Conservation (phyloP, 2,329 filamentous ascomycete genomes). For the Botrytis hyacinthi region DNA sequence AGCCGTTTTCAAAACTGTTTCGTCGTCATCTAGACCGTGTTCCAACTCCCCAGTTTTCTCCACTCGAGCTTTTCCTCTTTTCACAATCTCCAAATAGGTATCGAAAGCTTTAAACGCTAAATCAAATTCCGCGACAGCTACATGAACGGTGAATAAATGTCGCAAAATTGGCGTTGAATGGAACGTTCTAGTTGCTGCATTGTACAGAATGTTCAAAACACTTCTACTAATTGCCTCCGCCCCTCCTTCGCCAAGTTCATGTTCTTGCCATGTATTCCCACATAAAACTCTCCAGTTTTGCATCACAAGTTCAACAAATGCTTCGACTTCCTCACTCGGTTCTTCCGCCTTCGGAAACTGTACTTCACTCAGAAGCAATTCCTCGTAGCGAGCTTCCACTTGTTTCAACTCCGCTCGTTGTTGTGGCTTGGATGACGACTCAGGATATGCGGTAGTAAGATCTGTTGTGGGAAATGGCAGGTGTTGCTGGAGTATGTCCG, state of each 20-base stretch:
- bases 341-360: conserved; percentile 83
- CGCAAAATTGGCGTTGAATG: conserved; percentile 89
- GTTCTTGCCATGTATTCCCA: conserved; percentile 74
- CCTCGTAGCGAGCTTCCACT: conserved; percentile 77
- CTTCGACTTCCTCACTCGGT: conserved; percentile 74
- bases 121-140: conserved; percentile 86
- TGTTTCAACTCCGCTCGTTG: conserved; percentile 75
- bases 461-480: conserved; percentile 55
- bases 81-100: conserved; percentile 86
- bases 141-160: conserved; percentile 82
- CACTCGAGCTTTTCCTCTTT: conserved; percentile 77
- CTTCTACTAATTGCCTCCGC: conserved; percentile 71
- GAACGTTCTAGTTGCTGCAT: conserved; percentile 87
- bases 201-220: conserved; percentile 85
- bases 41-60: conserved; percentile 74
- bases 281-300: conserved; percentile 83
- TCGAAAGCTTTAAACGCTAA: conserved; percentile 87
- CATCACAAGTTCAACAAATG: conserved; percentile 76
- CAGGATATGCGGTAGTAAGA: conserved; percentile 43
- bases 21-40: conserved; percentile 73
- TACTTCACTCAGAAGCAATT: conserved; percentile 72
- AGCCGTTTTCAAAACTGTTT: conserved; percentile 72
- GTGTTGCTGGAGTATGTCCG: conserved; percentile 67
- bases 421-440: conserved; percentile 57
- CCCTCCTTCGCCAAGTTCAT: conserved; percentile 78